Base-by-base conservation (phyloP, 1,284 basidiomycete genomes). In the Ganoderma lucidum region DNA sequence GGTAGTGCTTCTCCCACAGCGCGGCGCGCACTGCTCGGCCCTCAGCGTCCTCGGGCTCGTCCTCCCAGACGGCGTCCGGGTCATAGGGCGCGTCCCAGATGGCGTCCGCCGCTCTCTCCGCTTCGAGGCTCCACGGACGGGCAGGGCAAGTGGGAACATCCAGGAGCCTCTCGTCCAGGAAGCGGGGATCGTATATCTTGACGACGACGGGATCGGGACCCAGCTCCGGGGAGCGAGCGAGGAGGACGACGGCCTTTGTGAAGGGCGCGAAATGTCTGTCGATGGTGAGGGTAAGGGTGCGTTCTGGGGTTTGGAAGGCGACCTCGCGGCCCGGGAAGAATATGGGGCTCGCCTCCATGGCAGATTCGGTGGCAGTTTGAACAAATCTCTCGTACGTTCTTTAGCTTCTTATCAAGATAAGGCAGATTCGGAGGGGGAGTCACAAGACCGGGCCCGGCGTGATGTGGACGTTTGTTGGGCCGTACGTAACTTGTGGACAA, bases 131-230 rank as follows among this genome's bases (percentile, higher is more conserved):
- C 70, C 70, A 53, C 48, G 12, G 10, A 14, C 23, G 23, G 4
- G 23, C 12, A 4, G 48, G 23, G 5, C 4, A n/a, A 28, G 28
- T 1, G 42, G 42, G 42, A 44, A 6, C 1, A 30, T 30, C 30
- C 28, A 19, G 1, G 30, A 32, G 30, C 32, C 66, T 44, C 17
- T 64, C 63, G 35, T 65, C 58, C 1, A 64, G 37, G 41, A 66
- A 71, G 8, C 70, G 70, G 6, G 67, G 62, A 48, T 71, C 70
- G 51, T 41, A 71, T 15, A 71, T 66, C 48, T 71, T 71, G 42
- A 71, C 19, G 41, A 71, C 58, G 39, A 67, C 63, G 4, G 45
- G 51, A 14, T 70, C 35, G 23, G 61, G 64, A 9, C 39, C 42
- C 3, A 63, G 45, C 19, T 67, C 51, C 6, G n/a, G 30, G 44